Evolutionary conservation across 805 yeast genomes (phyloP), one percentile per base, ranked within the genome.

Genomic region (Pichia pseudocactophila): DNA sequence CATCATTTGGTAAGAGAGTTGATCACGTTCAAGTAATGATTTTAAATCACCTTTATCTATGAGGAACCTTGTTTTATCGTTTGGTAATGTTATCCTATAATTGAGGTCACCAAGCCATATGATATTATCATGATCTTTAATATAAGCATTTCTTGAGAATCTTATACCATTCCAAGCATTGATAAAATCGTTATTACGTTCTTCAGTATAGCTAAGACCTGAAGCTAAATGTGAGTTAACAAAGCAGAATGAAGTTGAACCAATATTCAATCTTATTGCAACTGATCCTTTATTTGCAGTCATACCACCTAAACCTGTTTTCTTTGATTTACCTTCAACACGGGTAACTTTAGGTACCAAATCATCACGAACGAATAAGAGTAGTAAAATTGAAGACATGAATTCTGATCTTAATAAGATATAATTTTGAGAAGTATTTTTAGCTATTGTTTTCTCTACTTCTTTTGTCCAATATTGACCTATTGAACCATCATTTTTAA

Each of bases 231-330:
- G 99, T 0, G 94, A 84, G 40, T 92, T 90, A 22, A 92, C 73
- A 56, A 88, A 76, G 49, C 94, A 88, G 55, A 88, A 81, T 2
- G 82, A 70, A 0, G 96, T 82, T 27, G 78, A 73, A 1, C 92
- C 92, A 60, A 74, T 86, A 39, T 82, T 76, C 62, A 90, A 84
- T 47, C 96, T 72, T 13, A 92, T 86, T 0, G 95, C 96, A 46
- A 89, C 94, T 4, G 94, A 96, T 36, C 98, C 98, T 61, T 90
- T 90, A 59, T 92, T 90, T 15, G 97, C 98, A 0, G 97, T 78
- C 66, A 92, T 90, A 36, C 98, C 98, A 31, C 97, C 96, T 42
- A 92, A 67, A 0, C 97, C 98, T 0, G 97, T 90, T 62, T 90
- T 90, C 54, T 89, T 90, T 11, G 84, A 74, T n/a, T 89, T 74